Conservation (phyloP, 2,329 filamentous ascomycete genomes). For the Septoria linicola region DNA sequence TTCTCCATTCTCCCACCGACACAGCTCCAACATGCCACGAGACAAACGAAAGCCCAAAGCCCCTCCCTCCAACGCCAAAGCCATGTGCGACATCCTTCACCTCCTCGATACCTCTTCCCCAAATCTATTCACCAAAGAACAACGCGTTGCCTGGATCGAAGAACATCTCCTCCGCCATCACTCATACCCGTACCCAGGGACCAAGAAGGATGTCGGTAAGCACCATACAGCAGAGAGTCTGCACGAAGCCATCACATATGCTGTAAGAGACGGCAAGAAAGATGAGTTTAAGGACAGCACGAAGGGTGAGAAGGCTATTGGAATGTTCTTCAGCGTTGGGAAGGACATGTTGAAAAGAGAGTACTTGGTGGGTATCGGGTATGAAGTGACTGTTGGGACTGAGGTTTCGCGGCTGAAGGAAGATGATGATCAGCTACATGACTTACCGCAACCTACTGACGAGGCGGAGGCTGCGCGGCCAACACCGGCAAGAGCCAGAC, state of each 20-base stretch:
- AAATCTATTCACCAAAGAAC: neutral
- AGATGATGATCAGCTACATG: neutral
- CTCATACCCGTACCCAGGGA: neutral
- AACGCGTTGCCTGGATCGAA: neutral
- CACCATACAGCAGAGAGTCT: neutral
- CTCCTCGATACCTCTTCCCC: neutral
- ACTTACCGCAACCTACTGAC: neutral
- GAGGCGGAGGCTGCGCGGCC: neutral
- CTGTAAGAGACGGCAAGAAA: conserved; percentile 2
- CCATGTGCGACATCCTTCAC: conserved; percentile 1
- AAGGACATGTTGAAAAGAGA: conserved; percentile 1
- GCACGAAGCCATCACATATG: conserved; percentile 7
- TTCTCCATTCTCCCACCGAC: neutral
- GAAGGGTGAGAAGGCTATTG: neutral
- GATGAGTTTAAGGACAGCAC: neutral
- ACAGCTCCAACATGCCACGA: neutral
- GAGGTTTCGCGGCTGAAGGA: neutral
- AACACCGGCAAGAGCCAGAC: no score
- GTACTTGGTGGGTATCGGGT: neutral
- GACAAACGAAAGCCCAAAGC: neutral
- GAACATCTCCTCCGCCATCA: neutral
- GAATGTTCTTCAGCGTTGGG: neutral
- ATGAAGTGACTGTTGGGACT: neutral
- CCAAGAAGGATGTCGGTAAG: neutral
- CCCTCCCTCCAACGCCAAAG: neutral